These are phyloP conservation scores for Asterochloris erici DNA, from an alignment of 139 green algal species.

Conservation along the genomic window DNA sequence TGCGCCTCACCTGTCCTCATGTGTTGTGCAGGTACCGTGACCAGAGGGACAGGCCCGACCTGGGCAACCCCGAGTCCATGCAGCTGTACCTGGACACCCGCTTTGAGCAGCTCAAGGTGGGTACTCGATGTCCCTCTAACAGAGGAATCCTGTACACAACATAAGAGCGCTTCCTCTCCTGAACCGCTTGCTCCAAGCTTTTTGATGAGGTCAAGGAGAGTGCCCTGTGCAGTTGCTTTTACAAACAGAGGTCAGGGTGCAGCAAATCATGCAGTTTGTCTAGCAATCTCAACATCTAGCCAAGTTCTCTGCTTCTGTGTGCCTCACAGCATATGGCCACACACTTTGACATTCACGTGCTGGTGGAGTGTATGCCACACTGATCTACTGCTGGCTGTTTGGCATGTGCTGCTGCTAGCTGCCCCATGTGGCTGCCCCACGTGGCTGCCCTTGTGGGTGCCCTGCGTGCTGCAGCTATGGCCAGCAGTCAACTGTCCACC, in stretches of 20 bases:
- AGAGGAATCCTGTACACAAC: not conserved
- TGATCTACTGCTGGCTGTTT: not conserved
- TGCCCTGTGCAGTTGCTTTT: too few species aligned
- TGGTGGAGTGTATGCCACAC: too few species aligned
- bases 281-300: too few species aligned
- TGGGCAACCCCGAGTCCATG: constrained; percentile 82
- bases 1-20: not conserved
- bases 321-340: too few species aligned
- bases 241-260: too few species aligned
- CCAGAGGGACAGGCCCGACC: constrained; percentile 87
- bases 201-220: not conserved
- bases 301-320: too few species aligned
- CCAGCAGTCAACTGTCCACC: too few species aligned
- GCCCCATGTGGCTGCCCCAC: not conserved
- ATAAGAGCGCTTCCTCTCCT: not conserved
- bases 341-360: too few species aligned
- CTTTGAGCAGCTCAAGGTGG: constrained; percentile 96
- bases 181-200: not conserved
- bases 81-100: constrained; percentile 94
- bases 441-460: too few species aligned
- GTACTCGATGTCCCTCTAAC: not conserved
- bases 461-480: too few species aligned
- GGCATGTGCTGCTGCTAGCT: not conserved
- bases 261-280: too few species aligned
- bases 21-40: constrained; percentile 57